Base-by-base conservation (phyloP, 2,329 filamentous ascomycete genomes). In the Calonectria pauciramosa region DNA sequence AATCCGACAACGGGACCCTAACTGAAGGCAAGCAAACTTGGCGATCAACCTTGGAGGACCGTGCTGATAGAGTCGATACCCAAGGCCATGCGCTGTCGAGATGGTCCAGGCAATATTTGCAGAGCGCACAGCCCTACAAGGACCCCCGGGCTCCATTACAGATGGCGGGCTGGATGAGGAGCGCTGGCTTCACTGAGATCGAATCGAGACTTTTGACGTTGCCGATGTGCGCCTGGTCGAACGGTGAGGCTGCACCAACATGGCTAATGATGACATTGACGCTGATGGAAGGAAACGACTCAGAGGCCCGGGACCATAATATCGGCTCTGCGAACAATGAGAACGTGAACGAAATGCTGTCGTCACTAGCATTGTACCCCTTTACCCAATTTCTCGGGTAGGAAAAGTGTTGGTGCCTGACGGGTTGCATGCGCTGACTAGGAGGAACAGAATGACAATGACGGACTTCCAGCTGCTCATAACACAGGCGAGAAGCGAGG, bases 1-100 rank as follows among this genome's bases (percentile, higher is more conserved):
- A 98, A 83, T 98, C 95, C 0, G 92, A 96, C 79, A 97, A 95
- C 80, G 95, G 95, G 7, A 92, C 91, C n/a, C 86, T 97, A 79
- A 93, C 91, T 14, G 89, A 93, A 66, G 88, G 91, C 89, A 81
- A 83, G 88, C 63, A 26, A 44, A 8, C 13, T 4, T 32, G 4
- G 54, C 14, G 23, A 20, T 52, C 26, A 10, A 6, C 1, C 38
- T 49, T 23, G 11, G 18, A 16, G 47, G 49, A 5, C 8, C 8
- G 14, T 32, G 68, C 72, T 81, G 59, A 77, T 36, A 60, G 64
- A 71, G 49, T 52, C 18, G n/a, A 20, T 13, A 20, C n/a, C 14
- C 32, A 41, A 93, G 90, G 89, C 68, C 90, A 94, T 82, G 93
- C 92, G 2, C 87, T 96, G 68, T 88, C 89, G 20, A 87, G 90